These are phyloP conservation scores for Emericellopsis terricola DNA, from an alignment of 495 filamentous ascomycete species.

Conservation along the genomic window DNA sequence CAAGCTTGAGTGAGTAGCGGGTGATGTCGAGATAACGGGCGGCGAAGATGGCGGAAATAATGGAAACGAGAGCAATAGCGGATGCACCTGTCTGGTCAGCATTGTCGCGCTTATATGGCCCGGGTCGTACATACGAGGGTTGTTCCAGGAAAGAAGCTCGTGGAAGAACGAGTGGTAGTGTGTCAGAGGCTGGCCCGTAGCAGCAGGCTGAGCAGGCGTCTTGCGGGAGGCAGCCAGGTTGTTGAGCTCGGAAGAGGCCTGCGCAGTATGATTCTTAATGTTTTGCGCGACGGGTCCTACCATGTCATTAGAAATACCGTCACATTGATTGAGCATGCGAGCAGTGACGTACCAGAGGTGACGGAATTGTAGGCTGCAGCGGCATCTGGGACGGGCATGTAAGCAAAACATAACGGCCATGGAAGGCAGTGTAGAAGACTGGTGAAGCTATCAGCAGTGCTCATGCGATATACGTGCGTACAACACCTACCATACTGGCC, in stretches of 20 bases:
- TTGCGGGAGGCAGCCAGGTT: slow-evolving; percentile 55
- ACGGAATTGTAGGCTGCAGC: slow-evolving; percentile 21
- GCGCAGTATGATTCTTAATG: slow-evolving; percentile 52
- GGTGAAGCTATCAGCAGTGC: too few relatives aligned
- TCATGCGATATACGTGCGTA: too few relatives aligned
- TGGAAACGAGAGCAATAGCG: slow-evolving; percentile 57
- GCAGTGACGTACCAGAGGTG: slow-evolving; percentile 15
- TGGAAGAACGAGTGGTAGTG: slow-evolving; percentile 95
- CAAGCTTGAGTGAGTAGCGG: slow-evolving; percentile 73
- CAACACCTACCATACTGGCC: not conserved
- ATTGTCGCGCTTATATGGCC: not conserved
- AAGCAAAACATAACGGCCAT: too few relatives aligned
- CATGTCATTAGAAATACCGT: slow-evolving; percentile 19
- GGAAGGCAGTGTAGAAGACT: too few relatives aligned
- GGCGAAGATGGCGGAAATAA: slow-evolving; percentile 69
- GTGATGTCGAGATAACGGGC: slow-evolving; percentile 78
- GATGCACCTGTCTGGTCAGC: slow-evolving; percentile 45
- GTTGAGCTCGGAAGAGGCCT: slow-evolving; percentile 54
- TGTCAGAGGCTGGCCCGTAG: slow-evolving; percentile 76
- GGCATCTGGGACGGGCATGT: slow-evolving; percentile 13
- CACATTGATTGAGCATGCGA: not conserved
- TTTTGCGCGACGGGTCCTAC: slow-evolving; percentile 65
- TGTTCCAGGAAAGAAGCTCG: slow-evolving; percentile 55
- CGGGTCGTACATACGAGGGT: slow-evolving; percentile 21
- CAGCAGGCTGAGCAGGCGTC: slow-evolving; percentile 47